Evolutionary conservation across 257 asterid genomes (phyloP), one percentile per base, ranked within the genome.

Genomic region (Mitragyna speciosa): DNA sequence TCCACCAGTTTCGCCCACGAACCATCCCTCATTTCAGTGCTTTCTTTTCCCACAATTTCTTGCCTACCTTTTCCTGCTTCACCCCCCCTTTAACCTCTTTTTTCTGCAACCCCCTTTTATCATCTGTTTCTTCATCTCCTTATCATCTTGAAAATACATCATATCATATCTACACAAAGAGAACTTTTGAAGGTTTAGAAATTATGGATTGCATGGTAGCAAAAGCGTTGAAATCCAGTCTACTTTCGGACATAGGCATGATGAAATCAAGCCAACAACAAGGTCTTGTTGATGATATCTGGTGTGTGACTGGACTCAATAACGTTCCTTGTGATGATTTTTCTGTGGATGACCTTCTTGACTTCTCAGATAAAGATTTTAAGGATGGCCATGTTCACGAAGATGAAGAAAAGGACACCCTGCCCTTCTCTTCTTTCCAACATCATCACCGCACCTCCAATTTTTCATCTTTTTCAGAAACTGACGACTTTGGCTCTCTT

Each of bases 321-420:
- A 80, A 30, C 88, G 96, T 70, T n/a, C 66, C 82, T 3, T 70
- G 81, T 64, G 97, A 96, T 66, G 99, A 96, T 87, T 96, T 96
- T 79, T 94, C 97, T 33, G 97, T 96, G 20, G 99, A 96, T 61
- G 99, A 96, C 80, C 97, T 96, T 26, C 93, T 96, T 58, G 98
- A 96, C 75, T 93, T 96, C 82, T 83, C 98, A 70, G 98, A 89
- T 9, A 89, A 92, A 54, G 94, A 89, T 33, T 89, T 90, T 80
- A 89, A 85, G 76, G 97, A 87, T 0, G 89, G 76, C 16, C 76
- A 81, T 39, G 67, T 78, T 0, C 80, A 82, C 22, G 92, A 90
- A 33, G 89, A 77, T n/a, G 90, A 86, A 3, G 88, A 79, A 30
- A 83, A 85, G 36, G 72, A 70, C 8, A 82, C 66, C 7, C 63